phyloP scores from a whole-genome alignment of 768 basidiomycete species.

The Artomyces pyxidatus region DNA sequence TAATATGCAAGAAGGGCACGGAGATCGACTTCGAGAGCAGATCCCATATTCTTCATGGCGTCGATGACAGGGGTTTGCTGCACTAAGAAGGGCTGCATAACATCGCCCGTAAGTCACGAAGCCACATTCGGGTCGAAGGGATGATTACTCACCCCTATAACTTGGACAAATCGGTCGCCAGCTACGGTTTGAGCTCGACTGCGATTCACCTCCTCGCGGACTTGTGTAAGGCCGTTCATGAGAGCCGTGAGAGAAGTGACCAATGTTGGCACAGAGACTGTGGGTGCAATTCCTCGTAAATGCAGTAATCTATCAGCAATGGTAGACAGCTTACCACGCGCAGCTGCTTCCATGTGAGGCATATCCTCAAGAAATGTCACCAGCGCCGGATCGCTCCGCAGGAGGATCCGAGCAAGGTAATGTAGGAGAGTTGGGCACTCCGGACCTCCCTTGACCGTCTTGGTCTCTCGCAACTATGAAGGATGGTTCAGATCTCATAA shows the following conservation, averaged over 20 bases:
- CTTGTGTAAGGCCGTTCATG: constrained; percentile 45
- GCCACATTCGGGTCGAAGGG: not conserved
- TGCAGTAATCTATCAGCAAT: not conserved
- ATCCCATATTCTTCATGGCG: constrained; percentile 57
- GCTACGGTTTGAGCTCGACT: constrained; percentile 27
- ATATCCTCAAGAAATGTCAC: constrained; percentile 73
- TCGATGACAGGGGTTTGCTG: constrained; percentile 46
- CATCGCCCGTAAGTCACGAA: not conserved
- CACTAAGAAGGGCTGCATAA: constrained; percentile 26
- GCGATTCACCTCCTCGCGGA: constrained; percentile 46
- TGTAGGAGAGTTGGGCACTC: constrained; percentile 88
- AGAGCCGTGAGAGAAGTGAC: constrained; percentile 52
- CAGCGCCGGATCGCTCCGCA: constrained; percentile 57
- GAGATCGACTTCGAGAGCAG: constrained; percentile 51
- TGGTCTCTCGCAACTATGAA: constrained; percentile 72
- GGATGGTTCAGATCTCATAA: not conserved
- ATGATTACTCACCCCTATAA: constrained; percentile 54
- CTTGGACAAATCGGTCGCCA: constrained; percentile 53
- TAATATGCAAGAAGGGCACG: constrained; percentile 58
- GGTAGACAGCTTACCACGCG: constrained; percentile 46
- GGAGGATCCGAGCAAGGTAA: constrained; percentile 71
- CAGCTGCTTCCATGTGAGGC: constrained; percentile 75
- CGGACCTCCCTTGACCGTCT: constrained; percentile 54
- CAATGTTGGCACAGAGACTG: constrained; percentile 70
- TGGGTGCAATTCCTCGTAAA: not conserved